Percentiles rank a stretch among this genome's conserved stretches.
These are phyloP conservation scores for Cryptosporidium meleagridis DNA, from an alignment of 169 alveolate species.

Conservation along the genomic window DNA sequence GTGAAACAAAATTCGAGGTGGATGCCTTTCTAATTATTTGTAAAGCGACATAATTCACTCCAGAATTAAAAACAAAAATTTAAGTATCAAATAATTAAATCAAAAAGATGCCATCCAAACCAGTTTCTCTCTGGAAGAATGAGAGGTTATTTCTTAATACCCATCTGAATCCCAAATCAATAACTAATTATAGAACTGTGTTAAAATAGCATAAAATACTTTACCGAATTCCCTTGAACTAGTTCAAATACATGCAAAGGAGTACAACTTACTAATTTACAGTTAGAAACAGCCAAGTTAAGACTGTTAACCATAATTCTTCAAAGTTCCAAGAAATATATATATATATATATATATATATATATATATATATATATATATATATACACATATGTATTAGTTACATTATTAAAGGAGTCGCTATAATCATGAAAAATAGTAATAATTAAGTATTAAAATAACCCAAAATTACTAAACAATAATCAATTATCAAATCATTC, in stretches of 20 bases:
- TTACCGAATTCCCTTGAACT: background rate
- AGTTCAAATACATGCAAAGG: background rate
- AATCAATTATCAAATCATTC: background rate
- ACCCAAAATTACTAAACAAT: background rate
- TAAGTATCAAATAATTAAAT: background rate
- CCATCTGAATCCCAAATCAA: slow-evolving; percentile 8
- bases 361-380: too few species aligned
- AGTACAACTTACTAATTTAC: background rate
- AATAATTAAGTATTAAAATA: background rate
- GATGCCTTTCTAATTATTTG: background rate
- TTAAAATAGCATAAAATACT: too few species aligned
- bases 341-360: too few species aligned
- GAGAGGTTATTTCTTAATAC: background rate
- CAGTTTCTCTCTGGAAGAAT: background rate
- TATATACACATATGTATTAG: too few species aligned
- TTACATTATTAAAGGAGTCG: background rate
- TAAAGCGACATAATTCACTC: background rate
- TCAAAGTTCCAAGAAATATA: background rate
- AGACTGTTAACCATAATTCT: background rate
- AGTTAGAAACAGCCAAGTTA: background rate
- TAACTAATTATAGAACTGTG: background rate
- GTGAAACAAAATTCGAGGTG: background rate
- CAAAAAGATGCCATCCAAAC: background rate
- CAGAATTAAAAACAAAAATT: background rate
- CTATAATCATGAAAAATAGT: background rate